Percentiles rank a stretch among this genome's conserved stretches.
These are phyloP conservation scores for Umbelopsis isabellina DNA, from an alignment of 192 early-diverging fungal genomes.

Conservation along the genomic window DNA sequence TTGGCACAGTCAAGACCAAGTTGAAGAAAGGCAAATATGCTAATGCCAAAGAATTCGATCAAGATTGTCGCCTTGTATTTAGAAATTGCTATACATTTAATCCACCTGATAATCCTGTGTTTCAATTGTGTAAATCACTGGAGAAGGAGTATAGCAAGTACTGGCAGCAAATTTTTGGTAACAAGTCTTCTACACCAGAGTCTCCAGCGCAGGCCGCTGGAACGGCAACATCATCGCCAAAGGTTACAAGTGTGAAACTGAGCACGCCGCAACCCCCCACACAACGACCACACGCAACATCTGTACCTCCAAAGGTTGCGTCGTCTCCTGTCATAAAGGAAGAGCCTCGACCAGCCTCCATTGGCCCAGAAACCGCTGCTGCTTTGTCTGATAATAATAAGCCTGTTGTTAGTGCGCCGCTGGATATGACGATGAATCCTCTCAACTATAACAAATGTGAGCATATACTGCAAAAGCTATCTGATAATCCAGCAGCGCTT, in stretches of 20 bases:
- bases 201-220: conserved; percentile 24
- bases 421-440: conserved; percentile 26
- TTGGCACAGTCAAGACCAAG: conserved; percentile 55
- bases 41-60: conserved; percentile 38
- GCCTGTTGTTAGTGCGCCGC: neutral
- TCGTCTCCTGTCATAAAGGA: neutral
- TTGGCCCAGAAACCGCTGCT: neutral
- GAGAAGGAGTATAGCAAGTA: conserved; percentile 57
- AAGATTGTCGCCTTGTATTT: conserved; percentile 64
- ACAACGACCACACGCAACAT: conserved; percentile 19
- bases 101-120: conserved; percentile 65
- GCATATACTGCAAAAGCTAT: conserved; percentile 32
- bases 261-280: conserved; percentile 29
- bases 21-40: conserved; percentile 49
- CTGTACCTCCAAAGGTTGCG: conserved; percentile 21
- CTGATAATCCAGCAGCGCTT: conserved; percentile 44
- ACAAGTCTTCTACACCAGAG: conserved; percentile 19
- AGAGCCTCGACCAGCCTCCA: conserved; percentile 2
- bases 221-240: conserved; percentile 25
- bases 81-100: conserved; percentile 74
- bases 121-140: conserved; percentile 61
- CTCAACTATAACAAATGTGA: conserved; percentile 33
- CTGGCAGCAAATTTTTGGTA: conserved; percentile 50
- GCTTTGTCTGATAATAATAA: neutral
- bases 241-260: neutral